Evolutionary conservation across 192 early-diverging fungal species (phyloP), one percentile per base, ranked within the genome.

Genomic region (Funneliformis geosporum): DNA sequence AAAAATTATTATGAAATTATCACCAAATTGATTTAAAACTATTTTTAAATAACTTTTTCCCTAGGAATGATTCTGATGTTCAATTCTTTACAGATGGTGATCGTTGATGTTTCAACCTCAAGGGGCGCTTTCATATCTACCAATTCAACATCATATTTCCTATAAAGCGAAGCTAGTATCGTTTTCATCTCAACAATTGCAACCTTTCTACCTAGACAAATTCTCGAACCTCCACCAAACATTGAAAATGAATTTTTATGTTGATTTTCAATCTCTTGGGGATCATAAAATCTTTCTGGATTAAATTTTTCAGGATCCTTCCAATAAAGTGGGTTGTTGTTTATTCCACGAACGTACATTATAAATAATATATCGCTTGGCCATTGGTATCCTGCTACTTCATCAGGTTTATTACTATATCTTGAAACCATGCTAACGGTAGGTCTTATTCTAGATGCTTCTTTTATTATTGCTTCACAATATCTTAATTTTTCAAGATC

Each of bases 401-500:
- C 28, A 21, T 67, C 65, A 67, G 65, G 28, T 67, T 6, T 27
- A 27, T 27, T 23, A 38, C 27, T 67, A 39, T 38, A 67, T 67
- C 65, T 67, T 9, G 65, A 67, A 5, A 67, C 27, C 65, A 67
- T 67, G 9, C 65, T 67, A 67, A 67, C 65, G 2, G 65, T 67
- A 27, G 65, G 65, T 67, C 65, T 67, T 67, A 67, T 38, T 39
- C 65, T 67, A 10, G 65, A 67, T 39, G 65, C 28, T 67, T 67
- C 65, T 67, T 67, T 67, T 28, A 67, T 38, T 38, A 67, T 27
- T 18, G 65, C 65, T 67, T 67, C 65, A 67, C 4, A 4, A 39
- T 67, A 67, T 67, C n/a, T 67, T 38, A 67, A 67, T 38, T 67
- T 67, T 33, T 27, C 65, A 67, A 67, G 65, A 23, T 67, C 65